These are phyloP conservation scores for Straminergon stramineum DNA, from an alignment of 225 moss, liverwort and hornwort species.

Conservation along the genomic window DNA sequence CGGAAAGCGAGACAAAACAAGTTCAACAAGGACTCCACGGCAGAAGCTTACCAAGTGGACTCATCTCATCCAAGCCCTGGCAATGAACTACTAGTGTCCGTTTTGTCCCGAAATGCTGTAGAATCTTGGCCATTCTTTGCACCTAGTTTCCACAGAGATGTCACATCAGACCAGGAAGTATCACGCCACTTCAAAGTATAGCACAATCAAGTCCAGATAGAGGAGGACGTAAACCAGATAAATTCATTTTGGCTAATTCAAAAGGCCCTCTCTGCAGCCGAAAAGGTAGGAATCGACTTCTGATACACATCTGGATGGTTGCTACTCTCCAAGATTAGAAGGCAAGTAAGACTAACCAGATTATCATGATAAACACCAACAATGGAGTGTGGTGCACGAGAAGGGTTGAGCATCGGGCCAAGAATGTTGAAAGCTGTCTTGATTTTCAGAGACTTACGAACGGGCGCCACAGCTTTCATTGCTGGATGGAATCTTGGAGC, in stretches of 20 bases:
- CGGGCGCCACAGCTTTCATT: conserved; percentile 77
- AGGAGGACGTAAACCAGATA: neutral
- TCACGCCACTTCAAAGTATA: neutral
- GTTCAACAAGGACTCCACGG: neutral
- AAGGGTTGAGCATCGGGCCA: conserved; percentile 91
- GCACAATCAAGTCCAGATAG: neutral
- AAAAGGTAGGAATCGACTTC: neutral
- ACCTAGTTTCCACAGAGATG: conserved; percentile 20
- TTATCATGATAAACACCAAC: conserved; percentile 88
- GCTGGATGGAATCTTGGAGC: conserved; percentile 82
- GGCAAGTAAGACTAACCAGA: conserved; percentile 39
- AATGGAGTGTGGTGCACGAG: conserved; percentile 77
- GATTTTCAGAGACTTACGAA: conserved; percentile 73
- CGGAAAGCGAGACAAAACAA: neutral
- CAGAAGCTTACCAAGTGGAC: conserved; percentile 66
- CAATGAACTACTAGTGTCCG: conserved; percentile 93
- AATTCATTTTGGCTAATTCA: neutral
- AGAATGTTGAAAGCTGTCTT: conserved; percentile 98
- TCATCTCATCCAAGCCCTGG: conserved; percentile 95
- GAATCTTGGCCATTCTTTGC: conserved; percentile 76
- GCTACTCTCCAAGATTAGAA: neutral
- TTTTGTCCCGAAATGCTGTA: conserved; percentile 76
- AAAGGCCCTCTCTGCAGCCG: neutral
- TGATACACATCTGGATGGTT: neutral
- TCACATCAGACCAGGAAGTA: conserved; percentile 2